A percentile compares a stretch with the other conserved stretches of the same genome.
phyloP scores from a whole-genome alignment of 164 flowering plant genomes.

The Chimonanthus praecox region DNA sequence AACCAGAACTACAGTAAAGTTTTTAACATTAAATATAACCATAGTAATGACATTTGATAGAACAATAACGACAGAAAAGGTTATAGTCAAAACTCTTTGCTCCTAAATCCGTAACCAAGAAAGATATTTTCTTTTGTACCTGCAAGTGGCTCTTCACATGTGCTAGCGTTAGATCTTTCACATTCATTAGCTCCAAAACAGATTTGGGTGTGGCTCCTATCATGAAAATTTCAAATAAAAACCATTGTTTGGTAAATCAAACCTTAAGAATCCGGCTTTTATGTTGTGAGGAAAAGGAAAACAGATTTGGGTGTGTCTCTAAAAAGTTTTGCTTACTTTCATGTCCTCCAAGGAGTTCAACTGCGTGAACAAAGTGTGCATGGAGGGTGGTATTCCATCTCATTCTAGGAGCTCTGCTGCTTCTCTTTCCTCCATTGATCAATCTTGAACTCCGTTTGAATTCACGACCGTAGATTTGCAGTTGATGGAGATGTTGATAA shows the following conservation, averaged over 20 bases:
- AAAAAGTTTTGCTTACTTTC: constrained; percentile 47
- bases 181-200: constrained; percentile 88
- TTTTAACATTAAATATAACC: not conserved
- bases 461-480: constrained; percentile 52
- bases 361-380: constrained; percentile 92
- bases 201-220: constrained; percentile 94
- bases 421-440: constrained; percentile 47
- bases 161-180: constrained; percentile 89
- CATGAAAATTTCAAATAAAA: not conserved
- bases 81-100: not conserved
- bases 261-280: not conserved
- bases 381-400: constrained; percentile 96
- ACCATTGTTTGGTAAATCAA: not conserved
- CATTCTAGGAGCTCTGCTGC: constrained; percentile 89
- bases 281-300: no score
- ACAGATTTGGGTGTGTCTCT: not conserved
- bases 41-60: no score
- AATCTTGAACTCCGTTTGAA: constrained; percentile 54
- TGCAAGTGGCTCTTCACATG: constrained; percentile 94
- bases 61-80: not conserved
- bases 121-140: constrained; percentile 31
- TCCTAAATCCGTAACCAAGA: not conserved
- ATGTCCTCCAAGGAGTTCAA: constrained; percentile 97
- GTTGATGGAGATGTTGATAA: constrained; percentile 31
- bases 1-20: constrained; percentile 2